Percentiles rank a stretch among this genome's conserved stretches.
Evolutionary conservation across 306 rosid species (phyloP).

Genomic region (Prunus mongolica): DNA sequence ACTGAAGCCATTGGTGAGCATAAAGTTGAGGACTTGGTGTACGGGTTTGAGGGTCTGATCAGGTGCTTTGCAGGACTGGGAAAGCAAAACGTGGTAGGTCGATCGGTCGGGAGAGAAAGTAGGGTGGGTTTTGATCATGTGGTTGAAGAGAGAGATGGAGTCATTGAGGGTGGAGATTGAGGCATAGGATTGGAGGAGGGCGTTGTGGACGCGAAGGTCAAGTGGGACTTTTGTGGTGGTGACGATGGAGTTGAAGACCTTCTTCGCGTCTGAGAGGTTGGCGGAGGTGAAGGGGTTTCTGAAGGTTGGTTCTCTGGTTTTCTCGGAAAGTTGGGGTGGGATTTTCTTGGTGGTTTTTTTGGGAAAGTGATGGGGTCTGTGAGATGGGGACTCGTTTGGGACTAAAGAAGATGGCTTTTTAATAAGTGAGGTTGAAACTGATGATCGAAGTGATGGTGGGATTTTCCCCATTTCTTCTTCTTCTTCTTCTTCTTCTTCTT

Average conservation of each 20-base stretch:
- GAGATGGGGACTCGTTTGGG: slow-evolving; percentile 26
- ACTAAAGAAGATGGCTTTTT: slow-evolving; percentile 33
- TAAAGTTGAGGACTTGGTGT: slow-evolving; percentile 61
- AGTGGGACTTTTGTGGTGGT: slow-evolving; percentile 21
- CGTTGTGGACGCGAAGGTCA: slow-evolving; percentile 49
- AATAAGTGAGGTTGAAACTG: slow-evolving; percentile 34
- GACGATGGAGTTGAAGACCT: slow-evolving; percentile 43
- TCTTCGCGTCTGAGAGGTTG: slow-evolving; percentile 60
- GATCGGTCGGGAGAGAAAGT: slow-evolving; percentile 67
- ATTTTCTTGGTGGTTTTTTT: slow-evolving; percentile 6
- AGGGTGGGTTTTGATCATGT: slow-evolving; percentile 56
- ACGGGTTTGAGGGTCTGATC: slow-evolving; percentile 48
- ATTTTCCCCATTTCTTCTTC: slow-evolving; percentile 55
- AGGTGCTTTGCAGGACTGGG: slow-evolving; percentile 47
- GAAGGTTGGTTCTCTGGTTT: background rate
- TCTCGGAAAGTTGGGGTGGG: slow-evolving; percentile 22
- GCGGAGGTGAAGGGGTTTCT: slow-evolving; percentile 51
- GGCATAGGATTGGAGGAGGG: slow-evolving; percentile 69
- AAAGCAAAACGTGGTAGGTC: slow-evolving; percentile 59
- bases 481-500: slow-evolving; percentile 1
- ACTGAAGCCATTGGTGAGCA: slow-evolving; percentile 46
- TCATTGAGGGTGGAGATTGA: slow-evolving; percentile 55
- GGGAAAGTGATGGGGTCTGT: slow-evolving; percentile 25
- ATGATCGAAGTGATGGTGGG: slow-evolving; percentile 59
- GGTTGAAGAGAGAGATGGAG: slow-evolving; percentile 64